Conservation (phyloP, 2,329 filamentous ascomycete species). For the Lasiodiplodia theobromae region DNA sequence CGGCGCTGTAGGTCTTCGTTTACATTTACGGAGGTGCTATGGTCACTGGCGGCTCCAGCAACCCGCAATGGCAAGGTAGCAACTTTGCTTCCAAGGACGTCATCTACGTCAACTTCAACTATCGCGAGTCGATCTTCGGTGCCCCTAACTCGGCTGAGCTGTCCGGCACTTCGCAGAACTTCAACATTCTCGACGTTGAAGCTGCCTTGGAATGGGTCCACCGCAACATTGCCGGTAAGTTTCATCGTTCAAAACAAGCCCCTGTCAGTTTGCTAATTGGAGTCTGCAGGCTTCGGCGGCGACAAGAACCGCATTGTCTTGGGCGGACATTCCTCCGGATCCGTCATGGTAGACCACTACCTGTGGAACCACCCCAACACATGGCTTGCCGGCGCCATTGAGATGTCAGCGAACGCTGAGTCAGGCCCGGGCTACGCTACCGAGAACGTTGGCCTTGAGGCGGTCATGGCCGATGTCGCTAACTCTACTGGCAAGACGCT, state of each 20-base stretch:
- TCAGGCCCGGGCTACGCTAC: slow-evolving; percentile 32
- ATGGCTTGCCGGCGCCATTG: slow-evolving; percentile 41
- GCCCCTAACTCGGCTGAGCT: slow-evolving; percentile 26
- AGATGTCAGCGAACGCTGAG: slow-evolving; percentile 45
- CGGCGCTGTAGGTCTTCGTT: slow-evolving; percentile 42
- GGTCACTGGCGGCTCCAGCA: slow-evolving; percentile 49
- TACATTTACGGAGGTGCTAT: slow-evolving; percentile 57
- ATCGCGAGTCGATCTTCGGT: slow-evolving; percentile 34
- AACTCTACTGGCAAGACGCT: slow-evolving; percentile 24
- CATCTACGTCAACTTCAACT: slow-evolving; percentile 46
- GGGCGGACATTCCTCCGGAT: slow-evolving; percentile 32
- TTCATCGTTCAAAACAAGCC: too few species aligned
- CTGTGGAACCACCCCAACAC: slow-evolving; percentile 39
- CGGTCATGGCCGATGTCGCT: slow-evolving; percentile 28
- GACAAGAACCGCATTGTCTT: slow-evolving; percentile 55
- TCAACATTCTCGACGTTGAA: slow-evolving; percentile 49
- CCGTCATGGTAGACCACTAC: slow-evolving; percentile 35
- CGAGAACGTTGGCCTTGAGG: slow-evolving; percentile 23
- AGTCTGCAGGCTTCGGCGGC: slow-evolving; percentile 51
- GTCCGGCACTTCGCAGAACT: slow-evolving; percentile 38
- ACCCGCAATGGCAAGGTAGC: slow-evolving; percentile 43
- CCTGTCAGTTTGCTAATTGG: neutral
- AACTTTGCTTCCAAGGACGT: slow-evolving; percentile 29
- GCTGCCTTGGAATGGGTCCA: slow-evolving; percentile 51
- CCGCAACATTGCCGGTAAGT: slow-evolving; percentile 44